phyloP scores from a whole-genome alignment of 1,284 basidiomycete species.

The Mycosarcoma mackinlayi region DNA sequence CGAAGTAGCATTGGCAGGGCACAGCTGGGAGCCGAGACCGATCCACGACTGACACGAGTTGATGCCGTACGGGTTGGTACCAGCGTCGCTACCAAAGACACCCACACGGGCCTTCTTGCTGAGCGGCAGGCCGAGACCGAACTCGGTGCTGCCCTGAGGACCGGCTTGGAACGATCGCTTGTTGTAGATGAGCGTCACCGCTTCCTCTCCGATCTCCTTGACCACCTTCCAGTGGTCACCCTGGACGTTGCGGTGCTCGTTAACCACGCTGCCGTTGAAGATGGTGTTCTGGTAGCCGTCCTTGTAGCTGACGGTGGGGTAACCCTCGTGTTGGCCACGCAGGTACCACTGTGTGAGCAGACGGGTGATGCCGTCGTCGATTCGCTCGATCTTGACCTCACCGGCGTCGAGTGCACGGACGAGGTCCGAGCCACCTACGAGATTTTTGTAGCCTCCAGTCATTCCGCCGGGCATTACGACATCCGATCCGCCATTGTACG shows the following conservation, averaged over 20 bases:
- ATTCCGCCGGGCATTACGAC: slow-evolving; percentile 36
- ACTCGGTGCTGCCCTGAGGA: slow-evolving; percentile 24
- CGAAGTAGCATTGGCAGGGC: slow-evolving; percentile 35
- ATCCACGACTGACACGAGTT: slow-evolving; percentile 38
- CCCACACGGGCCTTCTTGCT: slow-evolving; percentile 30
- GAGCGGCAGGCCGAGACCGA: slow-evolving; percentile 37
- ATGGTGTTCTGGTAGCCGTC: slow-evolving; percentile 41
- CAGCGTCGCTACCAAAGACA: slow-evolving; percentile 46
- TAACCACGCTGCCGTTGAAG: slow-evolving; percentile 37
- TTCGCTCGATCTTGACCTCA: slow-evolving; percentile 40
- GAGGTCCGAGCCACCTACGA: slow-evolving; percentile 29
- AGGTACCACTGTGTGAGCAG: slow-evolving; percentile 39
- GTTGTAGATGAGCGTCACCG: slow-evolving; percentile 43
- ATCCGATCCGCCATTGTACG: slow-evolving; percentile 39
- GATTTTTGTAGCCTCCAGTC: slow-evolving; percentile 34
- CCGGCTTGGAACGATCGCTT: slow-evolving; percentile 40
- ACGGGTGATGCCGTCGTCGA: slow-evolving; percentile 41
- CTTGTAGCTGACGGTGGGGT: slow-evolving; percentile 43
- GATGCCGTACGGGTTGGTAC: slow-evolving; percentile 37
- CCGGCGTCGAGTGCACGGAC: slow-evolving; percentile 32
- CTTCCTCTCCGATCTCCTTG: slow-evolving; percentile 35
- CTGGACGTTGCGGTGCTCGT: slow-evolving; percentile 38
- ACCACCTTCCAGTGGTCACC: slow-evolving; percentile 43
- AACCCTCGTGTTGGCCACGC: slow-evolving; percentile 25
- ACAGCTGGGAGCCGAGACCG: slow-evolving; percentile 52